A percentile compares a stretch with the other conserved stretches of the same genome.
Conservation (phyloP, 805 yeast species). For the Wickerhamomyces mucosus region DNA sequence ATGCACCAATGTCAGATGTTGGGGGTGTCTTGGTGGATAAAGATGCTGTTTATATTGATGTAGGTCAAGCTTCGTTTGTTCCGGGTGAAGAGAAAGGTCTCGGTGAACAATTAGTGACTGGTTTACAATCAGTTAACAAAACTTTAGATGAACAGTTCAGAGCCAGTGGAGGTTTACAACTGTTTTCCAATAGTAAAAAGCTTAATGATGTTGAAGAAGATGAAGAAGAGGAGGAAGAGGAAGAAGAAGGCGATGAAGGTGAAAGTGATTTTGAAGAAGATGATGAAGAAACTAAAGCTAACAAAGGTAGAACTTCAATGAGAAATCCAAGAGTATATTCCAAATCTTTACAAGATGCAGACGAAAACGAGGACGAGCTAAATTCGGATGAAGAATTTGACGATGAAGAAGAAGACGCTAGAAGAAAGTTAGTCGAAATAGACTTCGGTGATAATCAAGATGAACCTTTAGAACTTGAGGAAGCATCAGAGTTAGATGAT, state of each 20-base stretch:
- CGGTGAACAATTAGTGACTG: conserved; percentile 81
- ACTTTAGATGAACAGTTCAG: conserved; percentile 48
- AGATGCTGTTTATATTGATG: conserved; percentile 90
- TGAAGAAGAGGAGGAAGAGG: conserved; percentile 28
- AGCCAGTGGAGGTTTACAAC: conserved; percentile 61
- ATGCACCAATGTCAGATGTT: conserved; percentile 99
- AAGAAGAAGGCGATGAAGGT: conserved; percentile 26
- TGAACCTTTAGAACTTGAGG: conserved; percentile 31
- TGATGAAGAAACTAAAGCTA: conserved; percentile 18
- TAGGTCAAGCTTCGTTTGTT: conserved; percentile 42
- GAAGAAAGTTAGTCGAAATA: conserved; percentile 36
- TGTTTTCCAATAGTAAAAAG: conserved; percentile 57
- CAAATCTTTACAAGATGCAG: conserved; percentile 35
- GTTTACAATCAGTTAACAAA: conserved; percentile 61
- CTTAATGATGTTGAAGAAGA: conserved; percentile 34
- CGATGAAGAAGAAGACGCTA: conserved; percentile 27
- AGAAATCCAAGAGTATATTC: conserved; percentile 57
- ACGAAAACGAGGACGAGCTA: conserved; percentile 34
- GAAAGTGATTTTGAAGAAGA: conserved; percentile 22
- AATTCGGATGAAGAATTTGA: conserved; percentile 29
- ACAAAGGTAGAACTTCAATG: conserved; percentile 55
- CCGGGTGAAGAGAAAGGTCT: conserved; percentile 65
- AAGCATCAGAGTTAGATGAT: conserved; percentile 42
- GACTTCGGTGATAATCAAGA: conserved; percentile 31
- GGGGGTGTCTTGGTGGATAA: conserved; percentile 96